Percentiles rank a stretch among this genome's conserved stretches.
These are phyloP conservation scores for Penstemon newberryi DNA, from an alignment of 257 asterid genomes.

Conservation along the genomic window DNA sequence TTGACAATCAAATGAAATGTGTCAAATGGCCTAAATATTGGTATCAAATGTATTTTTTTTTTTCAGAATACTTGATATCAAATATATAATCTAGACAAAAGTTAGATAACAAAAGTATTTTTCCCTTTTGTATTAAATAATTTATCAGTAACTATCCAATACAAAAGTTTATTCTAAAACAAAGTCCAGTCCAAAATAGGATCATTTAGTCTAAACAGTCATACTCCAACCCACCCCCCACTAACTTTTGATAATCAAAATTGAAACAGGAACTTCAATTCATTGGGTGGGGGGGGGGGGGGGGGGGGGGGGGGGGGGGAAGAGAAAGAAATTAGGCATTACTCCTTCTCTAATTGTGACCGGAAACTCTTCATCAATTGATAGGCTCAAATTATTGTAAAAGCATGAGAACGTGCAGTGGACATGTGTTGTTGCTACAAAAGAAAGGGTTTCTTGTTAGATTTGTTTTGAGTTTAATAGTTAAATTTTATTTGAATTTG, in stretches of 20 bases:
- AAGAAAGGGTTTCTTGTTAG: background rate
- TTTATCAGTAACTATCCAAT: no score
- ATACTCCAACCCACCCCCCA: conserved; percentile 28
- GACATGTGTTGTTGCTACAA: conserved; percentile 19
- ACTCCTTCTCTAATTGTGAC: conserved; percentile 18
- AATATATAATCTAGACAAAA: no score
- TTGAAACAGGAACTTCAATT: conserved; percentile 12
- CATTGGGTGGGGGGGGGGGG: background rate
- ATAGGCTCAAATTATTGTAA: conserved; percentile 19
- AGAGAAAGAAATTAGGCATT: background rate
- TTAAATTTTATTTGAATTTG: no score
- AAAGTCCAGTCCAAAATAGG: conserved; percentile 1
- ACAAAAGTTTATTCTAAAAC: background rate
- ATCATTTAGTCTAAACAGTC: conserved; percentile 33
- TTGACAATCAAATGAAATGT: no score
- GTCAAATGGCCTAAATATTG: no score
- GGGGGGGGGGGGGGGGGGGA: background rate
- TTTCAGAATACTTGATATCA: no score
- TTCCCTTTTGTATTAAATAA: no score
- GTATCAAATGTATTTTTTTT: no score
- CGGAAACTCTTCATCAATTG: conserved; percentile 12
- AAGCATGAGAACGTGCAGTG: background rate
- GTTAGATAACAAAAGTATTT: no score
- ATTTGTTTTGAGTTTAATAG: no score
- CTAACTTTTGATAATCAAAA: conserved; percentile 12